phyloP scores from a whole-genome alignment of 2,329 filamentous ascomycete genomes.

The Fusarium decemcellulare region DNA sequence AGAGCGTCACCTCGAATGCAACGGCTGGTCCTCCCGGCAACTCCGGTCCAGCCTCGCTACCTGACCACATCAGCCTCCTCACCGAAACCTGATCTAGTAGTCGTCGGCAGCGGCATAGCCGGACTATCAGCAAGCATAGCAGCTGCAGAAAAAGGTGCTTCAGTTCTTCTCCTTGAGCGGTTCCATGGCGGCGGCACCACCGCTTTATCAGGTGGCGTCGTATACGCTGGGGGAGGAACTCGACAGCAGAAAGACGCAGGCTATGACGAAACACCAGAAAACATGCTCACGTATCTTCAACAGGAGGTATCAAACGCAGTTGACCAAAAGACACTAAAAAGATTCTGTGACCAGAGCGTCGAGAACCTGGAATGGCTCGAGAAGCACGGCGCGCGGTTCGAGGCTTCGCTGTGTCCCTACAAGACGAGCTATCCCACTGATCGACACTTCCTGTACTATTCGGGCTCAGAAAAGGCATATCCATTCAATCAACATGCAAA shows the following conservation, averaged over 20 bases:
- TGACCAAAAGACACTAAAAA: not conserved
- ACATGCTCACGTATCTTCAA: not conserved
- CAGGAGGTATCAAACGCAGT: not conserved
- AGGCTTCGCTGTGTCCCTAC: not conserved
- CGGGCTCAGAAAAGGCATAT: not conserved
- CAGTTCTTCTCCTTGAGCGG: not conserved
- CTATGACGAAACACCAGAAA: not conserved
- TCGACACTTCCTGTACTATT: not conserved
- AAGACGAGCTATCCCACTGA: not conserved
- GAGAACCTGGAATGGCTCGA: not conserved
- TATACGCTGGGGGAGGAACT: not conserved
- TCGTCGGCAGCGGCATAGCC: not conserved
- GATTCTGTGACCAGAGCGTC: not conserved
- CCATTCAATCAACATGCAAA: not conserved
- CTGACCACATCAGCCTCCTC: not conserved
- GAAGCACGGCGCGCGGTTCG: not conserved
- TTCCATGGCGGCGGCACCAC: not conserved
- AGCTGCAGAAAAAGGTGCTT: not conserved
- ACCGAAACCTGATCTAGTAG: not conserved
- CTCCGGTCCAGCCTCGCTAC: not conserved
- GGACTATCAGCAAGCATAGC: not conserved
- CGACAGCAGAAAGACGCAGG: not conserved
- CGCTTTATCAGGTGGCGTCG: not conserved
- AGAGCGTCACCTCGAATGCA: too few relatives aligned
- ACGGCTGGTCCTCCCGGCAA: too few relatives aligned